Conservation (phyloP, 1,284 basidiomycete genomes). For the Agaricales sp. region DNA sequence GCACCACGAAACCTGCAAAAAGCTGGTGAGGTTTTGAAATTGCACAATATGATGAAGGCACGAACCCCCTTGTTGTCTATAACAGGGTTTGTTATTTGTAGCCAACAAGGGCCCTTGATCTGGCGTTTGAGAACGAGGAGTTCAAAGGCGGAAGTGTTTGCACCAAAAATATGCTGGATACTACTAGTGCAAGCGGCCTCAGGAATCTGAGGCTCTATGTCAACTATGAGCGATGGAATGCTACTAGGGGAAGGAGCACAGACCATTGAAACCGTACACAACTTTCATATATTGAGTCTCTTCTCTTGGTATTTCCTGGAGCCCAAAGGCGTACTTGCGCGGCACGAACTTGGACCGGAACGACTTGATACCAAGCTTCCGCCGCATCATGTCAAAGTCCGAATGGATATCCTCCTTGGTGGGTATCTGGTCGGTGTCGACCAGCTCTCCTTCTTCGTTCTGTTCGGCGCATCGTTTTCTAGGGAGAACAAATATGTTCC, state of each 20-base stretch:
- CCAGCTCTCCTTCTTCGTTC: slow-evolving; percentile 42
- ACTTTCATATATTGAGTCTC: slow-evolving; percentile 91
- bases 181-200: slow-evolving; percentile 70
- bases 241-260: slow-evolving; percentile 13
- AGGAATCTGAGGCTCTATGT: slow-evolving; percentile 51
- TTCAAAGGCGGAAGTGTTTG: slow-evolving; percentile 90
- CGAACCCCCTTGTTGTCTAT: slow-evolving; percentile 71
- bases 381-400: slow-evolving; percentile 79
- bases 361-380: slow-evolving; percentile 65
- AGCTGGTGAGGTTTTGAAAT: slow-evolving; percentile 1
- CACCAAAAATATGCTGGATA: slow-evolving; percentile 86
- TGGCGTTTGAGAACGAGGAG: slow-evolving; percentile 91
- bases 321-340: slow-evolving; percentile 91
- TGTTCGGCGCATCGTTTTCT: slow-evolving; percentile 56
- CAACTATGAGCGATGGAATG: slow-evolving; percentile 2
- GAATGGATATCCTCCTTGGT: slow-evolving; percentile 63
- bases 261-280: slow-evolving; percentile 76
- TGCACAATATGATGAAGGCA: slow-evolving; percentile 5
- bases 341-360: slow-evolving; percentile 82
- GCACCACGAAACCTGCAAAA: slow-evolving; percentile 79
- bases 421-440: slow-evolving; percentile 73
- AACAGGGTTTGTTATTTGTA: slow-evolving; percentile 70
- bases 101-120: slow-evolving; percentile 99
- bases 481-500: slow-evolving; percentile 92
- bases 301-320: slow-evolving; percentile 71